phyloP scores from a whole-genome alignment of 1,284 basidiomycete species.

The Cryptococcus sp. region DNA sequence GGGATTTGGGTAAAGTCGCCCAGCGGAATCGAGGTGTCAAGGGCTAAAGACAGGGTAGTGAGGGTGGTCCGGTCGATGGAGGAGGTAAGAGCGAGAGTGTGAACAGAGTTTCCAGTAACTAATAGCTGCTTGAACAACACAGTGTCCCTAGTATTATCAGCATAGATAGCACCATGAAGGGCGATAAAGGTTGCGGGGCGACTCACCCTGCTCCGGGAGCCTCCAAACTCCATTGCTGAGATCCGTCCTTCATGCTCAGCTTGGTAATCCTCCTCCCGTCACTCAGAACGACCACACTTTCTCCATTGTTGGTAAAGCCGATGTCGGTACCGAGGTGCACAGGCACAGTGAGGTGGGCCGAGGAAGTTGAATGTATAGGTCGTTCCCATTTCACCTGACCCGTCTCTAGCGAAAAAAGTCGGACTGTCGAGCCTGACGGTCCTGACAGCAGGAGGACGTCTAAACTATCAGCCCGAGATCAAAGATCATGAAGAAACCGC shows the following conservation, averaged over 20 bases:
- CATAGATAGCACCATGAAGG: background rate
- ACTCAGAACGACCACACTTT: conserved; percentile 29
- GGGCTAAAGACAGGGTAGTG: conserved; percentile 57
- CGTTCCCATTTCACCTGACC: conserved; percentile 68
- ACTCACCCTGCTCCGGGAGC: conserved; percentile 29
- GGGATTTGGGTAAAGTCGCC: conserved; percentile 54
- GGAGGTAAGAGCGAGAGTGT: conserved; percentile 63
- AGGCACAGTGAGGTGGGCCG: conserved; percentile 50
- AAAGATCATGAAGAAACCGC: background rate
- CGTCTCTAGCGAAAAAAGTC: conserved; percentile 60
- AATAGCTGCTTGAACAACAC: conserved; percentile 61
- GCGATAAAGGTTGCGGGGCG: no score
- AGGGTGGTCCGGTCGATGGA: conserved; percentile 60
- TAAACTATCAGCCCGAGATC: conserved; percentile 33
- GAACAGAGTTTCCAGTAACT: conserved; percentile 54
- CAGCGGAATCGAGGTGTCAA: conserved; percentile 56
- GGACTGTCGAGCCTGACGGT: conserved; percentile 62
- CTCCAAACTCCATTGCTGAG: conserved; percentile 34
- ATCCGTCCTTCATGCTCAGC: conserved; percentile 26
- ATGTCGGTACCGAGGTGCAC: conserved; percentile 51
- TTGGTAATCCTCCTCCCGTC: conserved; percentile 33
- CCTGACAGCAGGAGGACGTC: conserved; percentile 71
- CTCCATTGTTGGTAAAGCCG: conserved; percentile 34
- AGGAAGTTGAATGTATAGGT: conserved; percentile 52
- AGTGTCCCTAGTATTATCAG: conserved; percentile 51